A percentile compares a stretch with the other conserved stretches of the same genome.
Conservation (phyloP, 768 basidiomycete species). For the Tylopilus subfusipes region DNA sequence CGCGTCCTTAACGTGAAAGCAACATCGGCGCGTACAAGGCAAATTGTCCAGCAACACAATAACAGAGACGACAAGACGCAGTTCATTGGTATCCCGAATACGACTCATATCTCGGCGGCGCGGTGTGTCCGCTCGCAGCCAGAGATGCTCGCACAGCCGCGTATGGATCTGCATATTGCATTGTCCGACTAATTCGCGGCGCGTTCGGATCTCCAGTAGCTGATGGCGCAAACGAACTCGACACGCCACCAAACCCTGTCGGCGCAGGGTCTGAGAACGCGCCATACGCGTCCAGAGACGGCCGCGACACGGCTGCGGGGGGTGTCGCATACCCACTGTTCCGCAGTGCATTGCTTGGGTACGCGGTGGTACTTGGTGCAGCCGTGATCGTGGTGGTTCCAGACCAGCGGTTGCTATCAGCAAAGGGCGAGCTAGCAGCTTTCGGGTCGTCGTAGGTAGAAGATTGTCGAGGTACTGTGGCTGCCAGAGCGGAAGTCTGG, state of each 20-base stretch:
- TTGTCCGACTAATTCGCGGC: slow-evolving; percentile 75
- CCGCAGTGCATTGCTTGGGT: slow-evolving; percentile 20
- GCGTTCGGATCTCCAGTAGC: slow-evolving; percentile 31
- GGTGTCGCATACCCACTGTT: slow-evolving; percentile 30
- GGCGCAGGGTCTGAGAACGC: slow-evolving; percentile 89
- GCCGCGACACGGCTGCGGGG: slow-evolving; percentile 42
- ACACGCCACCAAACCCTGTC: slow-evolving; percentile 56
- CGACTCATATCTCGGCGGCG: slow-evolving; percentile 52
- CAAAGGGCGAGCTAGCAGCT: slow-evolving; percentile 40
- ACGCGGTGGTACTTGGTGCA: slow-evolving; percentile 23
- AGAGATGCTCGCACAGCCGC: slow-evolving; percentile 71
- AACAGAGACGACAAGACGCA: neutral
- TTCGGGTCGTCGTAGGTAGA: slow-evolving; percentile 27
- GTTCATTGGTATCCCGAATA: slow-evolving; percentile 49
- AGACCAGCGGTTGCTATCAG: slow-evolving; percentile 51
- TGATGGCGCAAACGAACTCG: slow-evolving; percentile 34
- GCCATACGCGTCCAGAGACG: slow-evolving; percentile 84
- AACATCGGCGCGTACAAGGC: slow-evolving; percentile 12
- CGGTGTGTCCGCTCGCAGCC: slow-evolving; percentile 28
- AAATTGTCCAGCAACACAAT: slow-evolving; percentile 4
- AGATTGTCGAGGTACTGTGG: slow-evolving; percentile 18
- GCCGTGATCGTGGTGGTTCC: slow-evolving; percentile 29
- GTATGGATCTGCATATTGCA: slow-evolving; percentile 92
- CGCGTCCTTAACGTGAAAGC: slow-evolving; percentile 7
- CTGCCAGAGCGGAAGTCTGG: slow-evolving; percentile 14